These are phyloP conservation scores for Coemansia sp. DNA, from an alignment of 192 early-diverging fungal genomes.

Conservation along the genomic window DNA sequence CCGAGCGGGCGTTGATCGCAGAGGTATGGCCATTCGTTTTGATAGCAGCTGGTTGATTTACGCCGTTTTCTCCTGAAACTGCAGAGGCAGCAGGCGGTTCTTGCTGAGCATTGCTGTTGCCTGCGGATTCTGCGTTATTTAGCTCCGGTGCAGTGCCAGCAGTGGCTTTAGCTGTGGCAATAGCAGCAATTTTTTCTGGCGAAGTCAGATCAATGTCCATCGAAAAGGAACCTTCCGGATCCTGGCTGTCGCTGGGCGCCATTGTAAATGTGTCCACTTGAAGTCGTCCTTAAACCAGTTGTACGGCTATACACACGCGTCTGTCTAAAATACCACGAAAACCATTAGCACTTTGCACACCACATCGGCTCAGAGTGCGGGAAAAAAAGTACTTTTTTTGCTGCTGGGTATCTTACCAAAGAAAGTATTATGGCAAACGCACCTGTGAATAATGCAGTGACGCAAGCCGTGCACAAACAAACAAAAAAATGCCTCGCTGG, in stretches of 20 bases:
- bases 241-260: slow-evolving; percentile 32
- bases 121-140: background rate
- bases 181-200: slow-evolving; percentile 31
- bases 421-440: no score
- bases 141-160: background rate
- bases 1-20: background rate
- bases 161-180: slow-evolving; percentile 6
- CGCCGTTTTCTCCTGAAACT: background rate
- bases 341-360: background rate
- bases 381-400: no score
- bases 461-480: background rate
- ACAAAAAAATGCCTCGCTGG: background rate
- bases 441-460: background rate
- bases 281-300: no score
- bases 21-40: slow-evolving; percentile 13
- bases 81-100: background rate
- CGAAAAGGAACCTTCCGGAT: slow-evolving; percentile 9
- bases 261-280: background rate
- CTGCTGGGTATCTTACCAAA: no score
- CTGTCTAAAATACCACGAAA: background rate
- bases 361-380: no score
- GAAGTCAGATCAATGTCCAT: slow-evolving; percentile 32
- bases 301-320: background rate
- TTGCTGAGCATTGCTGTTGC: background rate
- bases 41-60: background rate